Evolutionary conservation across 176 grass and related monocot species (phyloP).

Genomic region (Cocos nucifera): DNA sequence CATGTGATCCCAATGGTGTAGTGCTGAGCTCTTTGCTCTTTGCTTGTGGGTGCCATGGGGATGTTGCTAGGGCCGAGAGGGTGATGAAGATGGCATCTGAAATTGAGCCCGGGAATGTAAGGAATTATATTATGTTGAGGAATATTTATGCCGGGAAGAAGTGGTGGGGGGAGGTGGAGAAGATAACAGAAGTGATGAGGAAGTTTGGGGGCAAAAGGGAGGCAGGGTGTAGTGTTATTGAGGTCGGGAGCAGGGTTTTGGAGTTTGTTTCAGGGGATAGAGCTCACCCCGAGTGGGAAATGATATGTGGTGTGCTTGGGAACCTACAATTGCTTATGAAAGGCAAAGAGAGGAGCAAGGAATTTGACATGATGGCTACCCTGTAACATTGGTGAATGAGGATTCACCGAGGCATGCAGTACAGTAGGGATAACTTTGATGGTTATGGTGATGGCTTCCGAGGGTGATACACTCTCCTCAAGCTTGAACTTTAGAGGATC

Average conservation of each 20-base stretch:
- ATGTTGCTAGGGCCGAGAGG: slow-evolving; percentile 16
- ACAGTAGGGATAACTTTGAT: too few relatives aligned
- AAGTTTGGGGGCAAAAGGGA: slow-evolving; percentile 19
- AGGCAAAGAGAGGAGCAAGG: not conserved
- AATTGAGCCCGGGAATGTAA: slow-evolving; percentile 14
- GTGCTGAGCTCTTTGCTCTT: slow-evolving; percentile 21
- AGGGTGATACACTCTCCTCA: too few relatives aligned
- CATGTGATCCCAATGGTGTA: slow-evolving; percentile 11
- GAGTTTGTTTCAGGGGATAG: slow-evolving; percentile 22
- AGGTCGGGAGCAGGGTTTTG: slow-evolving; percentile 10
- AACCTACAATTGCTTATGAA: slow-evolving; percentile 5
- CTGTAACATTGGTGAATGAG: too few relatives aligned
- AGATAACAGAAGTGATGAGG: slow-evolving; percentile 6
- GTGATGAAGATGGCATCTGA: slow-evolving; percentile 10
- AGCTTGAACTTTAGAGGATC: too few relatives aligned
- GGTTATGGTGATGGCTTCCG: too few relatives aligned
- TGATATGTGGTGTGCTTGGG: slow-evolving; percentile 1
- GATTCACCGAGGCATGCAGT: too few relatives aligned
- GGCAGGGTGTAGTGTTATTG: slow-evolving; percentile 20
- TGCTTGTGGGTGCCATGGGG: slow-evolving; percentile 11
- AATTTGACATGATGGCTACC: too few relatives aligned
- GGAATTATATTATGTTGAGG: slow-evolving; percentile 26
- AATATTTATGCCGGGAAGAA: slow-evolving; percentile 14
- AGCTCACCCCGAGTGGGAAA: slow-evolving; percentile 4
- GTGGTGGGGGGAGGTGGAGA: slow-evolving; percentile 19